Base-by-base conservation (phyloP, 306 rosid species). In the Quercus engelmannii region DNA sequence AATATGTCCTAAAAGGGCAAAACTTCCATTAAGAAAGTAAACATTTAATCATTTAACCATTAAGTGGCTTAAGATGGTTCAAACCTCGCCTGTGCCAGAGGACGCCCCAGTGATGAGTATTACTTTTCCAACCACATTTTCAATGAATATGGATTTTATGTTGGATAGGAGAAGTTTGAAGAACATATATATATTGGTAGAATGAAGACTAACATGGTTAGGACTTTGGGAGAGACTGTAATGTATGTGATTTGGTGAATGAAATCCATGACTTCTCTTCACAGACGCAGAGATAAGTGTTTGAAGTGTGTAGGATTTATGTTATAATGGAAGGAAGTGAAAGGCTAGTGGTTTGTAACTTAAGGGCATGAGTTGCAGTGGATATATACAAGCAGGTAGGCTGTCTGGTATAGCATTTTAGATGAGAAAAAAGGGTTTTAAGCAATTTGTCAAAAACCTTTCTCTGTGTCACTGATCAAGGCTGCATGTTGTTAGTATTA, bases 11-110 rank as follows among this genome's bases (percentile, higher is more conserved):
- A 62, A 25, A 6, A 9, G 5, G 17, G 46, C 3, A 41, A 41
- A 41, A 8, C 46, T 41, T 41, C 12, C 3, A 41, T 41, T 41
- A 8, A 41, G 46, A 8, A 41, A 41, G 46, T 41, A 41, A 8
- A 41, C 11, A 41, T 21, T 62, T 62, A 33, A 69, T 58, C 18
- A 3, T 31, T 2, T 61, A 12, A 55, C 23, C 46, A 35, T 58
- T 18, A 49, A 30, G 20, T 81, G 41, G 58, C 8, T 10, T 51
- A 12, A 64, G n/a, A 20, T 2, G 25, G 75, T 10, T 19, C 43
- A 72, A 61, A 89, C 92, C 92, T 91, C 87, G 76, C 96, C 92
- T 19, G 81, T 87, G 73, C 92, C 87, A 0, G 89, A 91, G 73
- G 89, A 89, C 1, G 86, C 92, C 17, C 90, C 93, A 9, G 89